Base-by-base conservation (phyloP, 163 green algal species). In the Scenedesmus sp. region DNA sequence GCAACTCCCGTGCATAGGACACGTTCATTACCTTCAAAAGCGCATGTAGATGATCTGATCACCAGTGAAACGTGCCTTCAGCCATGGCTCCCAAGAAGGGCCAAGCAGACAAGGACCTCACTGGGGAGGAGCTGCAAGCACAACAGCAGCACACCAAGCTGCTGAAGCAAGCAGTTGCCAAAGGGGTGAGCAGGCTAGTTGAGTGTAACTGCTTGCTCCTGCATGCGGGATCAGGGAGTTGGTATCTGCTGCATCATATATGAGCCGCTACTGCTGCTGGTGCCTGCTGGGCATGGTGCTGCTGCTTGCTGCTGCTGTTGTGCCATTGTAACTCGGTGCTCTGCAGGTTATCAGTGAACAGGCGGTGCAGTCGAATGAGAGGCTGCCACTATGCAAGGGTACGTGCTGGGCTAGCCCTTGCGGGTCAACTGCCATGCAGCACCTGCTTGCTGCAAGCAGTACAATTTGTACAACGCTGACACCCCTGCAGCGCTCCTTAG, bases 371-470 rank as follows among this genome's bases (percentile, higher is more conserved):
- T 89, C 92, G 33, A 30, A 89, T 73, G 33, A 90, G 89, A 18
- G 85, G 84, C 83, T 94, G 87, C 85, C 88, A 5, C 92, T 93
- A 9, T 92, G 81, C 80, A 93, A 91, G 84, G 61, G 92, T 94
- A 46, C 59, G 68, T 33, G 9, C 12, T 53, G 16, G 35, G 15
- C 12, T 40, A 51, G 4, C 33, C 3, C 24, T 40, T 43, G 42
- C 78, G 6, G n/a, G 16, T 16, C 22, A 16, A 1, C 44, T 33
- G 24, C 22, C 20, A 53, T 61, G 68, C 85, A 59, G 33, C 46
- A 73, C 24, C 40, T 68, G 46, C 20, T 68, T 84, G 9, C 22
- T 43, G 26, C 61, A 59, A 13, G 56, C 37, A 79, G n/a, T 84
- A 37, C 51, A 80, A 40, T 30, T n/a, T 51, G 15, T 61, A 26